Base-by-base conservation (phyloP, 805 yeast species). In the Starmerella potacharoeniae region DNA sequence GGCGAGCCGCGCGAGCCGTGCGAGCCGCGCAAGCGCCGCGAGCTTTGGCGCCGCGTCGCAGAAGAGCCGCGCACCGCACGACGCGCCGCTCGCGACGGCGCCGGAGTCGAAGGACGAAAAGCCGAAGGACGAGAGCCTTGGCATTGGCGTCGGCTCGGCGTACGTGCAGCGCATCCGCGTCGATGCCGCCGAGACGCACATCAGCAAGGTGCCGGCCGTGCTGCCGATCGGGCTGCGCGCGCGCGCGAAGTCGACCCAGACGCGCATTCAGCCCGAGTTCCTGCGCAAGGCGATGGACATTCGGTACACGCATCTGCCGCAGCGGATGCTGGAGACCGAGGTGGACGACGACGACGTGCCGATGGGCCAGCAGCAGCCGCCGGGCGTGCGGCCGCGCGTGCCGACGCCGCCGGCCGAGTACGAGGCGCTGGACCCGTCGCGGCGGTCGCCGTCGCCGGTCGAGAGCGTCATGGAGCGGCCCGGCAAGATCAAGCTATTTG, bases 321-420 rank as follows among this genome's bases (percentile, higher is more conserved):
- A 84, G 30, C 75, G 87, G 47, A 73, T 84, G 68, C 71, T 85
- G 57, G 91, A 90, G 2, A 78, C 84, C 29, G 93, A 84, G 66
- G 82, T 84, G 39, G 90, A 83, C 58, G 87, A 83, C 53, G 78
- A 74, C 36, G 86, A 80, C 17, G 33, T 33, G 30, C 48, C 48
- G 36, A 36, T 31, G 22, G 48, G 48, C 29, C 48, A 44, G 36
- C 41, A 46, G 50, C 31, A 36, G 41, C 50, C 50, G 50, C 50
- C 50, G 16, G 41, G 41, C 29, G 37, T 44, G 48, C 9, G 7
- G 29, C 44, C 49, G 44, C 36, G 50, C 29, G 17, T 34, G 16
- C 14, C 46, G 17, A 10, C 46, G 41, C n/a, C 31, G 37, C 33
- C 50, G 14, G 31, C 16, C 42, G 54, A 44, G n/a, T 44, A 52